A percentile compares a stretch with the other conserved stretches of the same genome.
Evolutionary conservation across 2,329 filamentous ascomycete species (phyloP).

Genomic region (Fusarium sp.): DNA sequence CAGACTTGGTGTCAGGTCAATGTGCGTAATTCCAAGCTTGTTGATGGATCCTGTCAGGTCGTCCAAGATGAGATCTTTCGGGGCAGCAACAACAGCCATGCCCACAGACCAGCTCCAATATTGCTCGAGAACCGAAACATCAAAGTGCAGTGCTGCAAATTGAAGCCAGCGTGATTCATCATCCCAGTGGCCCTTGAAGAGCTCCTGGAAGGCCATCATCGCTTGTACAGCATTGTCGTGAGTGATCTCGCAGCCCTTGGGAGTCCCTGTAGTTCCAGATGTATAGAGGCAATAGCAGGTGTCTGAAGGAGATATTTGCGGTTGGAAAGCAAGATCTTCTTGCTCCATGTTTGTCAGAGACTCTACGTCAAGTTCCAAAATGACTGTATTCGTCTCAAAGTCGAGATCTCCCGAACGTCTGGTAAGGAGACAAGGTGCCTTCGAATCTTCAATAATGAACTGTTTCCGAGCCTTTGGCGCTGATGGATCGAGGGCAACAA

Average conservation of each 20-base stretch:
- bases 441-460: slow-evolving; percentile 82
- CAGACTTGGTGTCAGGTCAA: slow-evolving; percentile 90
- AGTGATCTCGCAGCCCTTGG: slow-evolving; percentile 89
- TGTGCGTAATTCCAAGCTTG: slow-evolving; percentile 82
- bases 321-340: slow-evolving; percentile 28
- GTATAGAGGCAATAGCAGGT: slow-evolving; percentile 89
- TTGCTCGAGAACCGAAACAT: slow-evolving; percentile 92
- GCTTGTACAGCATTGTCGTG: slow-evolving; percentile 91
- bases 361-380: slow-evolving; percentile 51
- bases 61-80: slow-evolving; percentile 86
- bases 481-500: slow-evolving; percentile 81
- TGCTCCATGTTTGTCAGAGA: slow-evolving; percentile 43
- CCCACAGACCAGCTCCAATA: slow-evolving; percentile 97
- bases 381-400: slow-evolving; percentile 49
- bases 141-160: slow-evolving; percentile 94
- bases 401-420: slow-evolving; percentile 52
- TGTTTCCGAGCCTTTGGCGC: slow-evolving; percentile 79
- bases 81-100: slow-evolving; percentile 84
- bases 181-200: slow-evolving; percentile 83
- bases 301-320: slow-evolving; percentile 57
- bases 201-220: slow-evolving; percentile 84
- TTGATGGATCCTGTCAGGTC: slow-evolving; percentile 81
- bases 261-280: slow-evolving; percentile 86
- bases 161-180: slow-evolving; percentile 83
- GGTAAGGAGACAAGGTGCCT: slow-evolving; percentile 72